These are phyloP conservation scores for Furcasterigmium furcatum DNA, from an alignment of 2,329 filamentous ascomycete species.

Conservation along the genomic window DNA sequence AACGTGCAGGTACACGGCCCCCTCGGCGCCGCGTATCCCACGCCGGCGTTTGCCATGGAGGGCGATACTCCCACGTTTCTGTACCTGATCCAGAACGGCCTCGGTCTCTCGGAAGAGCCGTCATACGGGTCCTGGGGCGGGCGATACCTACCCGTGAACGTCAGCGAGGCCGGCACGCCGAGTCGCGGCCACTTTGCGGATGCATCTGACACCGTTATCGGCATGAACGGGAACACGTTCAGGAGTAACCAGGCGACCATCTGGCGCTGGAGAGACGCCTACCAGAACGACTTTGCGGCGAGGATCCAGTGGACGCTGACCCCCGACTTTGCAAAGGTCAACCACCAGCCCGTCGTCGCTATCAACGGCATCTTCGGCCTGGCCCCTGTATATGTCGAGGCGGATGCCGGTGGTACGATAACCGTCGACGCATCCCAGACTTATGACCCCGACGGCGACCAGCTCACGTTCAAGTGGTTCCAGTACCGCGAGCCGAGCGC, in stretches of 20 bases:
- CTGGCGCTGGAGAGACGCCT: constrained; percentile 37
- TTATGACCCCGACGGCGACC: constrained; percentile 41
- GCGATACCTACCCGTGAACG: constrained; percentile 32
- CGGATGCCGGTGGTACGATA: constrained; percentile 33
- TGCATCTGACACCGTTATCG: constrained; percentile 20
- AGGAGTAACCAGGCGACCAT: constrained; percentile 29
- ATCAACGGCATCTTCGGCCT: constrained; percentile 36
- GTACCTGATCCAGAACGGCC: constrained; percentile 44
- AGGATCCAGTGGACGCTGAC: constrained; percentile 34
- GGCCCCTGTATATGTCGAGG: constrained; percentile 32
- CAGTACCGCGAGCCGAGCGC: constrained; percentile 37
- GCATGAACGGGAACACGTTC: constrained; percentile 20
- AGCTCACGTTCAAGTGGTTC: constrained; percentile 44
- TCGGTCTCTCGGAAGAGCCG: constrained; percentile 41
- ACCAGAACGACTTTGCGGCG: constrained; percentile 37
- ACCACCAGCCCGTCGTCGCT: constrained; percentile 42
- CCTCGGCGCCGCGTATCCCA: constrained; percentile 39
- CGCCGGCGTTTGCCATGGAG: constrained; percentile 48
- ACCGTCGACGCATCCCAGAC: constrained; percentile 39
- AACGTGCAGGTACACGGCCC: constrained; percentile 47
- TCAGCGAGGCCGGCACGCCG: constrained; percentile 14
- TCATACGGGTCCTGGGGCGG: constrained; percentile 48
- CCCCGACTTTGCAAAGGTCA: constrained; percentile 24
- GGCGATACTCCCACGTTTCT: constrained; percentile 49
- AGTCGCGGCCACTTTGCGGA: constrained; percentile 22